These are phyloP conservation scores for Fragaria nilgerrensis DNA, from an alignment of 306 rosid species.

Conservation along the genomic window DNA sequence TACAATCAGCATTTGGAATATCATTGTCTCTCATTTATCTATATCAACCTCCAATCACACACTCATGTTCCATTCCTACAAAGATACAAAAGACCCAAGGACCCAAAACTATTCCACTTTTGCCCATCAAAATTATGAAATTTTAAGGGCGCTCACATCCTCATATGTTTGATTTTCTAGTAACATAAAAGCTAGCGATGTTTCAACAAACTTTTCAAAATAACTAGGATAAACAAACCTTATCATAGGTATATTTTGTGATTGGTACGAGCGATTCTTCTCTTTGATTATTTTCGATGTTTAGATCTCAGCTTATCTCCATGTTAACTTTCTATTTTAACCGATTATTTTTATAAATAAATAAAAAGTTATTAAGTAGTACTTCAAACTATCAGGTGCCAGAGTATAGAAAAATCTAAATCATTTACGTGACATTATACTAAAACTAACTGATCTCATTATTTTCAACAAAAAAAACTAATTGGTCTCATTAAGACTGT, in stretches of 20 bases:
- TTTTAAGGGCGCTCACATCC: neutral
- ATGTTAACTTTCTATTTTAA: neutral
- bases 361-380: no score
- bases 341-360: no score
- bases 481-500: neutral
- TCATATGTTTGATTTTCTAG: neutral
- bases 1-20: slow-evolving; percentile 4
- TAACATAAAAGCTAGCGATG: neutral
- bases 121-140: slow-evolving; percentile 16
- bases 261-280: no score
- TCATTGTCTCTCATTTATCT: slow-evolving; percentile 14
- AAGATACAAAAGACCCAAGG: neutral
- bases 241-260: neutral
- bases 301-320: neutral
- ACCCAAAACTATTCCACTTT: slow-evolving; percentile 4
- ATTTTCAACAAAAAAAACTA: no score
- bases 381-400: neutral
- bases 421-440: neutral
- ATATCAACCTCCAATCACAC: slow-evolving; percentile 15
- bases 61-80: neutral
- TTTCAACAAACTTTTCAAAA: neutral
- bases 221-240: neutral
- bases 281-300: neutral
- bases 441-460: no score
- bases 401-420: neutral